Percentiles rank a stretch among this genome's conserved stretches.
Conservation (phyloP, 2,329 filamentous ascomycete genomes). For the Stachybotrys elegans region DNA sequence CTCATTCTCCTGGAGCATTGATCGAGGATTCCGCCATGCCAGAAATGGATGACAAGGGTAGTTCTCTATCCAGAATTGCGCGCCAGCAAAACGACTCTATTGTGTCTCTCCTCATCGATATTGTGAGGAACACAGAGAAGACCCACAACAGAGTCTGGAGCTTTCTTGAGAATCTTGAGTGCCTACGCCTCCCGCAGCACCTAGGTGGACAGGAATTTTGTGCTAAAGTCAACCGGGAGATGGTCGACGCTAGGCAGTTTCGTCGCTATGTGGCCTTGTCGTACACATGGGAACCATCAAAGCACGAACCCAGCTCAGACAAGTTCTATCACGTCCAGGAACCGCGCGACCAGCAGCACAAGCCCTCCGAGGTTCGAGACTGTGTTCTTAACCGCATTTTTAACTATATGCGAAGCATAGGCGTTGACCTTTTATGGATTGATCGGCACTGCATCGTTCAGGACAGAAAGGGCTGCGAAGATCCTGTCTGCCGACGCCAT, state of each 20-base stretch:
- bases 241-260: background rate
- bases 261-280: conserved; percentile 15
- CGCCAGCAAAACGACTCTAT: background rate
- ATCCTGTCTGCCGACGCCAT: conserved; percentile 9
- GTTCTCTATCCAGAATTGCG: background rate
- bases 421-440: conserved; percentile 20
- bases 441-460: conserved; percentile 21
- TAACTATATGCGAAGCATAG: conserved; percentile 16
- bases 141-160: background rate
- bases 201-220: background rate
- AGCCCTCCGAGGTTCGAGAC: conserved; percentile 16
- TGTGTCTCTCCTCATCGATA: background rate
- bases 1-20: background rate
- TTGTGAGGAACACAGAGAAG: background rate
- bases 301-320: conserved; percentile 7
- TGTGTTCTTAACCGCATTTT: conserved; percentile 16
- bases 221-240: background rate
- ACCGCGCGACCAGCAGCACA: conserved; percentile 5
- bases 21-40: background rate
- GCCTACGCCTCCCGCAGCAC: background rate
- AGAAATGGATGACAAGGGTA: background rate
- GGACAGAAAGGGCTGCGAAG: conserved; percentile 12
- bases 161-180: background rate
- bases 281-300: conserved; percentile 16
- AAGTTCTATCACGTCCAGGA: conserved; percentile 11